phyloP scores from a whole-genome alignment of 179 eudicot genomes.

The Spinacia oleracea region DNA sequence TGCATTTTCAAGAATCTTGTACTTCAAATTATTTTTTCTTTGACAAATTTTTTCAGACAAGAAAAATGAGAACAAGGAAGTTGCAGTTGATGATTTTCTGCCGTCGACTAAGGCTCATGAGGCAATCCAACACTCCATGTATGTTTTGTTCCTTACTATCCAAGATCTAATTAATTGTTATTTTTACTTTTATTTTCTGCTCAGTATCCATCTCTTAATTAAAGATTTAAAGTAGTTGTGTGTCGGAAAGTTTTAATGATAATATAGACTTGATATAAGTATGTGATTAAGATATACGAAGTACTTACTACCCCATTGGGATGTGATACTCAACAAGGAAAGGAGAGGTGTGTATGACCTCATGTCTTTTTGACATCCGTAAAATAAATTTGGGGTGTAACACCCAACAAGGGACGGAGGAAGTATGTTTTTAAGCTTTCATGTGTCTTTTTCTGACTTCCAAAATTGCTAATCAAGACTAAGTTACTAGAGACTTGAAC shows the following conservation, averaged over 20 bases:
- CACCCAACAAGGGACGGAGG: background rate
- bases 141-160: conserved; percentile 17
- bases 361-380: background rate
- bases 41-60: conserved; percentile 46
- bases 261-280: no score
- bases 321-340: no score
- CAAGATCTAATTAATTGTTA: no score
- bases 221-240: no score
- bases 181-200: no score
- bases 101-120: conserved; percentile 55
- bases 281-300: no score
- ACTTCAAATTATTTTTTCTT: conserved; percentile 5
- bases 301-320: no score
- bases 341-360: background rate
- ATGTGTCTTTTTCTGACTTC: background rate
- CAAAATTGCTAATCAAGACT: background rate
- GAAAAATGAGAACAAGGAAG: conserved; percentile 77
- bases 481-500: background rate
- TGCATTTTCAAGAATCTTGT: background rate
- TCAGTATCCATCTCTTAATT: no score
- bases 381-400: no score
- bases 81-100: conserved; percentile 64
- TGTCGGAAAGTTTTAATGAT: no score
- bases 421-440: background rate
- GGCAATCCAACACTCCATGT: conserved; percentile 68